Conservation (phyloP, 805 yeast species). For the Pichia deserticola region DNA sequence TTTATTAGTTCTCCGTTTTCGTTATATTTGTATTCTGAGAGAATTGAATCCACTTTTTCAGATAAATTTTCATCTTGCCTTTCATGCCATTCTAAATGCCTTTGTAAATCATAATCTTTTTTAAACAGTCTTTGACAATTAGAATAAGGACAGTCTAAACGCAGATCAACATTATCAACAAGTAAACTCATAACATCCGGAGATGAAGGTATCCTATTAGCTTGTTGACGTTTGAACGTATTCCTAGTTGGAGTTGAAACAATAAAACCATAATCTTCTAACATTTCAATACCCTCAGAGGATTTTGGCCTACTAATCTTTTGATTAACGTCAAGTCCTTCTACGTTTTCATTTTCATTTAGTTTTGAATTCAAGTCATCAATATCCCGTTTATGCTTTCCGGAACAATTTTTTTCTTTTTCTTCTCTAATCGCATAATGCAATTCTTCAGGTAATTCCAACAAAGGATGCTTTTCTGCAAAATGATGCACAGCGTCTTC, state of each 20-base stretch:
- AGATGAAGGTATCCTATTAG: constrained; percentile 28
- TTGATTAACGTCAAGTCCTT: neutral
- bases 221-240: constrained; percentile 37
- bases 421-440: constrained; percentile 5
- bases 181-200: constrained; percentile 26
- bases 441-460: constrained; percentile 13
- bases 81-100: constrained; percentile 50
- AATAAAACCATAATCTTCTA: neutral
- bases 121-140: constrained; percentile 50
- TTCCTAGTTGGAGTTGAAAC: constrained; percentile 11
- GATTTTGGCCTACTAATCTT: no score
- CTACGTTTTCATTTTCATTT: neutral
- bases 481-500: constrained; percentile 53
- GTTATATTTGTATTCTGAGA: constrained; percentile 17
- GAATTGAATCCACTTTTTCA: constrained; percentile 6
- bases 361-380: neutral
- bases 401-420: constrained; percentile 1
- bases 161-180: constrained; percentile 30
- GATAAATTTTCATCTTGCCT: constrained; percentile 15
- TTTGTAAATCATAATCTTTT: constrained; percentile 38
- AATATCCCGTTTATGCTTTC: neutral
- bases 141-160: constrained; percentile 38
- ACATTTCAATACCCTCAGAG: no score
- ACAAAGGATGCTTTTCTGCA: constrained; percentile 31
- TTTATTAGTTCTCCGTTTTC: constrained; percentile 9